Base-by-base conservation (phyloP, 1,139 yeast species). In the Martiniozyma asiatica region DNA sequence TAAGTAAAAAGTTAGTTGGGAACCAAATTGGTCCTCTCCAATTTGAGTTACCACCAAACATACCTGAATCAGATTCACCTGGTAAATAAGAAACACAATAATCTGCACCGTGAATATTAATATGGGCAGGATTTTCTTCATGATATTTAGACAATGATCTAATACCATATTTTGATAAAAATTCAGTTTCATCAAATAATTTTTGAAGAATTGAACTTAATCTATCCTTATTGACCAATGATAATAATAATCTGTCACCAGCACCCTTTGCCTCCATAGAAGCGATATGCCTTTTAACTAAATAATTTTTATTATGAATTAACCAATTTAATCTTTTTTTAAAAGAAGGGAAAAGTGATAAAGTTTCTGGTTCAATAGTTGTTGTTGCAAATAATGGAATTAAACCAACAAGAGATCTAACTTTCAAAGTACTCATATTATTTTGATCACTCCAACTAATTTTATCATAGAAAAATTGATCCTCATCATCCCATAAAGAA, bases 21-120 rank as follows among this genome's bases (percentile, higher is more conserved):
- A 87, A 84, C 97, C 97, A 87, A 48, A 87, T 84, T n/a, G 97
- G 96, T 5, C 97, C 97, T 56, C 97, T 68, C 97, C 97, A 87
- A 56, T 85, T 87, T 18, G 95, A 84, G 52, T 87, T 87, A 42
- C 97, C 97, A 34, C 97, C 97, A 65, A 87, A 87, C 72, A 87
- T 70, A 8, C 95, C 95, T 4, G 94, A 78, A 50, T 84, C 92
- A 14, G 94, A 80, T 53, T 87, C 97, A 14, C 94, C 97, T 2
- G 96, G 84, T 35, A 85, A 69, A 55, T 87, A 87, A 39, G 70
- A 73, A 21, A 87, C 94, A 23, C 63, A 61, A 54, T 78, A 87
- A 29, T 65, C 63, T 42, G 75, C 67, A 11, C 94, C 94, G 51
- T 82, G 68, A 31, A 85, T 95, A 39, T 77, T 68, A 93, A 85